Evolutionary conservation across 2,329 filamentous ascomycete genomes (phyloP).

Genomic region (Clarireedia hainanense): DNA sequence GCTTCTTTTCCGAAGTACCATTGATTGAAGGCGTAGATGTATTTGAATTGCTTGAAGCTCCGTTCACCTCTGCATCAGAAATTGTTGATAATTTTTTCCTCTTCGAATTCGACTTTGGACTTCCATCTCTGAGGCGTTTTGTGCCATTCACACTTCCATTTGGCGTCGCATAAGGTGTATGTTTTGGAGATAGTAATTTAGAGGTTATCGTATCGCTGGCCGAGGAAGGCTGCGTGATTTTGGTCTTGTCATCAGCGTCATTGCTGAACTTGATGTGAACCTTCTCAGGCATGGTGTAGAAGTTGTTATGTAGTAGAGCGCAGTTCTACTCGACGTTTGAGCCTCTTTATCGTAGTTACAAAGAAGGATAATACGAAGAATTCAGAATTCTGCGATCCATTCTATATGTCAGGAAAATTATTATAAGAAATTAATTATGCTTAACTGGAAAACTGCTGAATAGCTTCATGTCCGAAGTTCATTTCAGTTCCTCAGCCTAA

Average conservation of each 20-base stretch:
- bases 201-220: background rate
- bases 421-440: too few species aligned
- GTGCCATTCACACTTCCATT: conserved; percentile 4
- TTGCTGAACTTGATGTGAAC: conserved; percentile 33
- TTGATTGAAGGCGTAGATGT: background rate
- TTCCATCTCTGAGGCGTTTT: conserved; percentile 19
- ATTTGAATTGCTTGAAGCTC: background rate
- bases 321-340: too few species aligned
- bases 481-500: too few species aligned
- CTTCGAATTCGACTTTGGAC: conserved; percentile 20
- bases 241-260: conserved; percentile 12
- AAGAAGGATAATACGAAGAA: too few species aligned
- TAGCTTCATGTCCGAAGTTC: too few species aligned
- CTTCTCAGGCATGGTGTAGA: conserved; percentile 33
- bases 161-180: background rate
- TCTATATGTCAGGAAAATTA: too few species aligned
- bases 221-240: background rate
- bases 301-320: background rate
- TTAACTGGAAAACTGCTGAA: too few species aligned
- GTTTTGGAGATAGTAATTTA: background rate
- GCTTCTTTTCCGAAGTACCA: background rate
- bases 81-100: conserved; percentile 19
- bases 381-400: too few species aligned
- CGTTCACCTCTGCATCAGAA: conserved; percentile 26
- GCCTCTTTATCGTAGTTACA: too few species aligned